Evolutionary conservation across 768 basidiomycete species (phyloP), one percentile per base, ranked within the genome.

Genomic region (Psilocybe sp.): DNA sequence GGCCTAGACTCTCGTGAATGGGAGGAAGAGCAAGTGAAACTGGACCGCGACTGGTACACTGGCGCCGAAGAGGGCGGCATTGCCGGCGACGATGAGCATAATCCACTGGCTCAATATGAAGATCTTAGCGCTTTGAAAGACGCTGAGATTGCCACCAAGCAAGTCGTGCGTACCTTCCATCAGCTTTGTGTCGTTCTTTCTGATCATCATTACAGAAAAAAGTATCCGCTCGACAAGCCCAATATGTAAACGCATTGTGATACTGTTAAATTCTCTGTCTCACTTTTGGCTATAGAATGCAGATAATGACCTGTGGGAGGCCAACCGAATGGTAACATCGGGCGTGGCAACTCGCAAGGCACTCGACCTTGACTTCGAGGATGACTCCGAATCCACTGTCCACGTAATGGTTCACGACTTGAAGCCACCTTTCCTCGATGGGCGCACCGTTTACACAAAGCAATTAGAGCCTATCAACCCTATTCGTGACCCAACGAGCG

Each of bases 271-370:
- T 43, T n/a, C 10, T 11, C 2, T 15, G 18, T 19, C 36, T 49
- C 53, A 38, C 61, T 59, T 32, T 8, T 55, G 38, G 5, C 15
- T 51, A 4, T 62, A 95, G 91, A 98, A 98, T 60, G 92, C 92
- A 18, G 97, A 99, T 67, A 98, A 97, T 60, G 97, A 99, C 61
- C 73, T 96, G 10, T 99, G 97, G 97, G 97, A 99, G 73, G 90
- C 90, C 7, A 98, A 98, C 63, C 90, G 96, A 62, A 95, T 99
- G 89, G 75, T 92, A 9, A 92, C 92, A 0, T 98, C 97, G 2
- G 97, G 97, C 61, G 88, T 98, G 15, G 90, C 92, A 1, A 91
- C 90, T 8, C 86, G 90, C 32, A 89, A 84, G 57, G 75, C 82
- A 3, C 79, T 99, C 42, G 94, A 99, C 63, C 76, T 95, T 18